Evolutionary conservation across 2,329 filamentous ascomycete genomes (phyloP), one percentile per base, ranked within the genome.

Genomic region (Chalara sp.): DNA sequence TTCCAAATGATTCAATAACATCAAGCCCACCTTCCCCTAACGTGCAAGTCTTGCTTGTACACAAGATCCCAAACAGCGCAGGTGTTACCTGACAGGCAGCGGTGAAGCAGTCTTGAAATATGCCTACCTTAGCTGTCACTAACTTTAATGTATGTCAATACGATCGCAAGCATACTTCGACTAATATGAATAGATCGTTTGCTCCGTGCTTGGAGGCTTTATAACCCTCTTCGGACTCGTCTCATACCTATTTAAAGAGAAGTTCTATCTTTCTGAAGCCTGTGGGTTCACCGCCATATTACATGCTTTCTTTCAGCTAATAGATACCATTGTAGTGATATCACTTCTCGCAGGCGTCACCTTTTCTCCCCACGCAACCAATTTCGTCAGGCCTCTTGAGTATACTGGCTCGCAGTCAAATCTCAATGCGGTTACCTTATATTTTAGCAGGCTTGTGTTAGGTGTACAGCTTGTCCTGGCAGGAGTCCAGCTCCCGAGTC

Each of bases 391-490:
- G 43, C 91, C 86, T 0, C 69, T 85, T 6, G 81, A 91, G 5
- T 96, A 95, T 71, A 87, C 88, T 5, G 74, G 71, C 8, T 75
- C 74, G 11, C 62, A 72, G 33, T 69, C 69, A 33, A 81, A 83
- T 46, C 72, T 96, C 42, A 78, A 89, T 53, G 72, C 76, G 6
- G 84, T 91, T 54, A 96, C 88, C 0, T 74, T 95, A 56, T 87
- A 87, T 68, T 96, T 96, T 69, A 86, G 86, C 0, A 82, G 91
- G 1, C 78, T 96, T 0, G 91, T 96, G 0, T 80, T 96, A 0
- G 91, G 91, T 3, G 87, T 96, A 0, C 91, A 96, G 69, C 79
- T 96, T 8, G 88, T 96, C 6, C 75, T 96, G 6, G 90, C 90
- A 0, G 91, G 91, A 5, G 83, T 96, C 0, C 90, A 96, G 66